phyloP scores from a whole-genome alignment of 2,329 filamentous ascomycete genomes.

The Zalaria obscura region DNA sequence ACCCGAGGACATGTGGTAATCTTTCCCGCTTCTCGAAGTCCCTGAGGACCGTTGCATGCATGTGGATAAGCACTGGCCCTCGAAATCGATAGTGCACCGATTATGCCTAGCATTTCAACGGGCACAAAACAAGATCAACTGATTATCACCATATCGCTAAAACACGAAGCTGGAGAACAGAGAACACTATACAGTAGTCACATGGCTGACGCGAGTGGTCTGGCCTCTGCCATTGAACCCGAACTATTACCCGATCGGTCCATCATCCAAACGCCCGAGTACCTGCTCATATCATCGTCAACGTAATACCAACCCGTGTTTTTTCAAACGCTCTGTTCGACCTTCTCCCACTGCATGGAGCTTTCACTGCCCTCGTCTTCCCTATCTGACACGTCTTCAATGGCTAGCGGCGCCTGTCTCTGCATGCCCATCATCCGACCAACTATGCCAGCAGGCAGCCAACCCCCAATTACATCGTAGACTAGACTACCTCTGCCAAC shows the following conservation, averaged over 20 bases:
- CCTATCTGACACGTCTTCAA: conserved; percentile 18
- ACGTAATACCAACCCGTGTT: background rate
- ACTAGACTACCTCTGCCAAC: conserved; percentile 73
- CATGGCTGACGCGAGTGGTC: background rate
- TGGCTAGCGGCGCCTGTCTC: conserved; percentile 7
- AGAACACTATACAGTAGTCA: too few relatives aligned
- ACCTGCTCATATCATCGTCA: too few relatives aligned
- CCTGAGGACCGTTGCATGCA: too few relatives aligned
- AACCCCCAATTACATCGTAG: conserved; percentile 75
- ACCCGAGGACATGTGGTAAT: too few relatives aligned
- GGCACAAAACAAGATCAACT: too few relatives aligned
- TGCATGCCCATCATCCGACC: conserved; percentile 80
- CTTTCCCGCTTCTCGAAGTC: too few relatives aligned
- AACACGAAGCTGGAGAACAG: too few relatives aligned
- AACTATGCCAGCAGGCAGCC: conserved; percentile 64
- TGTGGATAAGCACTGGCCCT: too few relatives aligned
- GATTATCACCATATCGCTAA: too few relatives aligned
- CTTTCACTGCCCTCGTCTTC: conserved; percentile 20
- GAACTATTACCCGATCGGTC: background rate
- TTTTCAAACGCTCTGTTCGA: conserved; percentile 14
- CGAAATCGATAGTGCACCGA: too few relatives aligned
- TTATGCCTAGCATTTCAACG: too few relatives aligned
- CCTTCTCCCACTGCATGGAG: conserved; percentile 32
- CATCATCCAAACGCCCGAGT: too few relatives aligned
- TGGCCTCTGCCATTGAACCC: background rate